A percentile compares a stretch with the other conserved stretches of the same genome.
Conservation (phyloP, 805 yeast genomes). For the Cyberlindnera subsufficiens region DNA sequence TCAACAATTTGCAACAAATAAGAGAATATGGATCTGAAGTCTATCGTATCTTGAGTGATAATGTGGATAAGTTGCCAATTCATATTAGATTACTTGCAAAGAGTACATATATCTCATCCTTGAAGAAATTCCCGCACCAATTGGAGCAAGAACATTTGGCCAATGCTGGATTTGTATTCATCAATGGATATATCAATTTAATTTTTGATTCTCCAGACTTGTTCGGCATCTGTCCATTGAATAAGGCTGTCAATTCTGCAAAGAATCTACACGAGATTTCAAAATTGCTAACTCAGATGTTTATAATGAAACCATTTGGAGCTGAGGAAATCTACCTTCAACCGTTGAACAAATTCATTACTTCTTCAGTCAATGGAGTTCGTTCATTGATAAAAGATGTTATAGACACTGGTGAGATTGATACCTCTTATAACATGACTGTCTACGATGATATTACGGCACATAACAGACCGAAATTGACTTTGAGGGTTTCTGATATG, state of each 20-base stretch:
- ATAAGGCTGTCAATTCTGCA: slow-evolving; percentile 11
- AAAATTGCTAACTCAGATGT: slow-evolving; percentile 58
- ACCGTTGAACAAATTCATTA: slow-evolving; percentile 72
- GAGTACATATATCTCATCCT: slow-evolving; percentile 33
- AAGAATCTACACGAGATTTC: slow-evolving; percentile 54
- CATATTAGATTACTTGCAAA: slow-evolving; percentile 53
- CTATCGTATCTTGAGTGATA: slow-evolving; percentile 43
- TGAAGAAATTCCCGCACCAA: slow-evolving; percentile 50
- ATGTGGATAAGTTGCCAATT: slow-evolving; percentile 43
- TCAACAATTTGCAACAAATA: slow-evolving; percentile 64
- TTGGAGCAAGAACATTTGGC: slow-evolving; percentile 54
- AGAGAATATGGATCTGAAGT: slow-evolving; percentile 66
- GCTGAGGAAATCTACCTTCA: slow-evolving; percentile 60
- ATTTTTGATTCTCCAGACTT: slow-evolving; percentile 48
- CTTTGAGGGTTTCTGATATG: slow-evolving; percentile 41
- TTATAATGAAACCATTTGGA: slow-evolving; percentile 62
- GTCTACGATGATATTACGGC: slow-evolving; percentile 66
- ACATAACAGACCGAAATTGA: slow-evolving; percentile 42
- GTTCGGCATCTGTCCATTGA: slow-evolving; percentile 41
- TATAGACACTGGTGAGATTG: slow-evolving; percentile 51
- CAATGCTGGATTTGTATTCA: slow-evolving; percentile 61
- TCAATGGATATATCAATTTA: slow-evolving; percentile 44
- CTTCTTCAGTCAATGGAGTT: slow-evolving; percentile 41
- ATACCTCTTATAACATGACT: slow-evolving; percentile 51
- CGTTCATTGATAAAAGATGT: slow-evolving; percentile 39